Evolutionary conservation across 2,329 filamentous ascomycete species (phyloP).

Genomic region (Apiospora kogelbergensis): DNA sequence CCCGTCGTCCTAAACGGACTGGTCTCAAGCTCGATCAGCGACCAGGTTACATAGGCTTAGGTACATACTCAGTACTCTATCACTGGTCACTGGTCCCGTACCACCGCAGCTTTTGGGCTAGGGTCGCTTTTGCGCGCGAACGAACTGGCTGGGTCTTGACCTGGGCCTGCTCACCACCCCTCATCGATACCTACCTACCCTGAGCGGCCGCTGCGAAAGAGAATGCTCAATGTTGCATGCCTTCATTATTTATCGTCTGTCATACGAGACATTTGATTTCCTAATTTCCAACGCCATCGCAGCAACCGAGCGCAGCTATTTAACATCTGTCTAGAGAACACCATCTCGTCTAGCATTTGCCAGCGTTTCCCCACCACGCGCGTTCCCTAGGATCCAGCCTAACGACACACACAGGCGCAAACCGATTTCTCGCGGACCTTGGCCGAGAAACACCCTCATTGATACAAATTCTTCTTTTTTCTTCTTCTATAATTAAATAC

Average conservation of each 20-base stretch:
- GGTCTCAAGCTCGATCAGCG: slow-evolving; percentile 5
- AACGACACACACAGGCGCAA: slow-evolving; percentile 16
- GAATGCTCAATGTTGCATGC: slow-evolving; percentile 7
- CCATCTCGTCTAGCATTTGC: slow-evolving; percentile 10
- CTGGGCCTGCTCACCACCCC: slow-evolving; percentile 1
- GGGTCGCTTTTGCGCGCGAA: slow-evolving; percentile 2
- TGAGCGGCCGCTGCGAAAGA: slow-evolving; percentile 30
- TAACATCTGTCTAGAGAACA: slow-evolving; percentile 36
- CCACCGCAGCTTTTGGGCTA: slow-evolving; percentile 23
- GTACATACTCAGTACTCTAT: slow-evolving; percentile 12
- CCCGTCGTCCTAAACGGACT: neutral
- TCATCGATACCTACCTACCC: neutral
- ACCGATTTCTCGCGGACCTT: slow-evolving; percentile 10
- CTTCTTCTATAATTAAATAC: slow-evolving; percentile 1
- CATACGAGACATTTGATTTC: slow-evolving; percentile 45
- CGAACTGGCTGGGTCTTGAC: neutral
- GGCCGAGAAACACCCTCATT: neutral
- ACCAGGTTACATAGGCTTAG: neutral
- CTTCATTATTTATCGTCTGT: slow-evolving; percentile 24
- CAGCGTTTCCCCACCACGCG: slow-evolving; percentile 13
- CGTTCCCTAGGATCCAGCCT: slow-evolving; percentile 14
- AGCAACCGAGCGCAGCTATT: slow-evolving; percentile 37
- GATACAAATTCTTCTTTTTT: slow-evolving; percentile 2
- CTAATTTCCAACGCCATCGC: slow-evolving; percentile 9
- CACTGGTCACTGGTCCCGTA: slow-evolving; percentile 25